Conservation (phyloP, 2,329 filamentous ascomycete genomes). For the Metarhizium brunneum region DNA sequence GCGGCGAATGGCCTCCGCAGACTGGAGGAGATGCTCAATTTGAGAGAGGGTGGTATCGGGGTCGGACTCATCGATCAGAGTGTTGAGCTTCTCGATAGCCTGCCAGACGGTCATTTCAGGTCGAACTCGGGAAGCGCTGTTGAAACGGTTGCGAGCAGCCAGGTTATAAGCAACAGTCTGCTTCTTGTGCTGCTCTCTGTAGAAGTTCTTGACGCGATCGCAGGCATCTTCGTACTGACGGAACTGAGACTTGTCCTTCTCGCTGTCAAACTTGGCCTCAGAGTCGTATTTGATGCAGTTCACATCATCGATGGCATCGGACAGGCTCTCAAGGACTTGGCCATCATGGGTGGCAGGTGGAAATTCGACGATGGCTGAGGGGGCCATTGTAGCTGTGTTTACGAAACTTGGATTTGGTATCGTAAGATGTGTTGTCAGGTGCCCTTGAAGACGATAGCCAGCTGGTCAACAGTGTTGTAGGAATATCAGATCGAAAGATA, state of each 20-base stretch:
- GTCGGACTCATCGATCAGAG: slow-evolving; percentile 82
- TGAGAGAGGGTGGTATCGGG: slow-evolving; percentile 81
- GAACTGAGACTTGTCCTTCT: slow-evolving; percentile 73
- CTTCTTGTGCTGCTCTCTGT: slow-evolving; percentile 61
- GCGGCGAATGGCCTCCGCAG: slow-evolving; percentile 78
- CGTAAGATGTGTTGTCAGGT: neutral
- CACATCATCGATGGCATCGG: slow-evolving; percentile 40
- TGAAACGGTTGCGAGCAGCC: slow-evolving; percentile 52
- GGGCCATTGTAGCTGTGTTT: slow-evolving; percentile 14
- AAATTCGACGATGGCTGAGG: slow-evolving; percentile 14
- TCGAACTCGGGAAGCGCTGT: slow-evolving; percentile 48
- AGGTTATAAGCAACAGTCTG: slow-evolving; percentile 81
- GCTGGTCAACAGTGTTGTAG: neutral
- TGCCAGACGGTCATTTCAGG: slow-evolving; percentile 81
- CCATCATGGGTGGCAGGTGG: slow-evolving; percentile 10
- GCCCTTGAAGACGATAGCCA: neutral
- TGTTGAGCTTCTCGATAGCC: slow-evolving; percentile 88
- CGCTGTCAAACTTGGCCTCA: slow-evolving; percentile 57
- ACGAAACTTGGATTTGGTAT: neutral
- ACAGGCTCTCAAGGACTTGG: slow-evolving; percentile 36
- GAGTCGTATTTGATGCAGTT: slow-evolving; percentile 42
- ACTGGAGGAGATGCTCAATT: slow-evolving; percentile 83
- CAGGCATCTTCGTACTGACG: slow-evolving; percentile 76
- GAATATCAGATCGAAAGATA: neutral
- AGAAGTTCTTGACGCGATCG: slow-evolving; percentile 80